These are phyloP conservation scores for Ascoidea rubescens DNA, from an alignment of 805 yeast genomes.

Conservation along the genomic window DNA sequence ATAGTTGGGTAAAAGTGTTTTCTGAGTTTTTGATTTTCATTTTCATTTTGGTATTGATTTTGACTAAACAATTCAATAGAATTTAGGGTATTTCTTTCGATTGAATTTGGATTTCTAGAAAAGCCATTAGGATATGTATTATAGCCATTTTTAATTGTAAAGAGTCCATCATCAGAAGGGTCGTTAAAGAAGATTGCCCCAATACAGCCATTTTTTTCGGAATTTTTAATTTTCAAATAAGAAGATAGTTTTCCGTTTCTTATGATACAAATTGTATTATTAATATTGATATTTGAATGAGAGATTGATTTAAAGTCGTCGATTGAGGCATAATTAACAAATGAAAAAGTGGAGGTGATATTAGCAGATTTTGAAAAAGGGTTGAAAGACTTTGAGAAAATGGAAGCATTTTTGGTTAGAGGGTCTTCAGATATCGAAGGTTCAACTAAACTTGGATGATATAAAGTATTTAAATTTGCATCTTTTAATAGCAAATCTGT, in stretches of 20 bases:
- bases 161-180: constrained; percentile 45
- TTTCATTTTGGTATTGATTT: constrained; percentile 55
- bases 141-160: constrained; percentile 41
- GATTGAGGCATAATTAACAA: constrained; percentile 43
- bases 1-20: constrained; percentile 32
- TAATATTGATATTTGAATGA: constrained; percentile 26
- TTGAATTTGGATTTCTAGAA: constrained; percentile 46
- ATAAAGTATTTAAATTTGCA: no score
- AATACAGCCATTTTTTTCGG: constrained; percentile 46
- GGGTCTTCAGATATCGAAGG: background rate
- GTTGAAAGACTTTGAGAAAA: constrained; percentile 27
- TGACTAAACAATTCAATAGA: no score
- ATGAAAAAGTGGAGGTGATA: constrained; percentile 39
- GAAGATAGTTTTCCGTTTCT: constrained; percentile 36
- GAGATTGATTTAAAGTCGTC: constrained; percentile 36
- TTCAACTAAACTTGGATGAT: no score
- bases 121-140: constrained; percentile 49
- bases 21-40: constrained; percentile 17
- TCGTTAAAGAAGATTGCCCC: constrained; percentile 47
- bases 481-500: constrained; percentile 26
- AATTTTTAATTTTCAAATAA: constrained; percentile 46
- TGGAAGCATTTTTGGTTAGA: no score
- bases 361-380: constrained; percentile 55
- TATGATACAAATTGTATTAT: constrained; percentile 45
- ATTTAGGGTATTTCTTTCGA: constrained; percentile 49